Conservation (phyloP, 192 early-diverging fungal genomes). For the Dimargaris verticillata region DNA sequence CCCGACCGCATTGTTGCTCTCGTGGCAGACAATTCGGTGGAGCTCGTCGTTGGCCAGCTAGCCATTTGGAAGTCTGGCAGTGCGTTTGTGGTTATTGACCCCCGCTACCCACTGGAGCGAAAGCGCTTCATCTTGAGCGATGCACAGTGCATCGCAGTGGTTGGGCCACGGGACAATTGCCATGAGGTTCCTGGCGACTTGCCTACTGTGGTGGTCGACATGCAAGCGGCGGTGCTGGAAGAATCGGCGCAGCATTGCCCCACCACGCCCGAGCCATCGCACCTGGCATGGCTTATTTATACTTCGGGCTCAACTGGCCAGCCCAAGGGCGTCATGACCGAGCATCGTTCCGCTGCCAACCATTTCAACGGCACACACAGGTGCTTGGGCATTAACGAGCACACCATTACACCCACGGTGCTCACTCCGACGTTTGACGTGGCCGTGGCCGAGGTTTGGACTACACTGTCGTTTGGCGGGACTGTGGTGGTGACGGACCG, state of each 20-base stretch:
- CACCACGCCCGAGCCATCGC: background rate
- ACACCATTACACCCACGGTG: background rate
- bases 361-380: background rate
- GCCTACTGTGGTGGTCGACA: background rate
- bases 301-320: conserved; percentile 5
- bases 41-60: background rate
- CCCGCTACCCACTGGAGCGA: no score
- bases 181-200: no score
- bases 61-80: background rate
- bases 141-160: no score
- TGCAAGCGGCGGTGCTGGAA: background rate
- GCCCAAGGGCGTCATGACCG: background rate
- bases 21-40: background rate
- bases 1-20: background rate
- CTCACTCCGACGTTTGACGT: background rate
- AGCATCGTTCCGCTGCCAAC: background rate
- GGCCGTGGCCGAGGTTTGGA: background rate
- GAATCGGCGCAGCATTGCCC: background rate
- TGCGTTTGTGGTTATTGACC: no score
- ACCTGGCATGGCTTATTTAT: background rate
- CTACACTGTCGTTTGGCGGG: background rate
- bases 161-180: no score
- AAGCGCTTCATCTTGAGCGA: no score
- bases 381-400: background rate
- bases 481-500: background rate